Conservation (phyloP, 108 stramenopile genomes). For the Cyclotella kingstonii region DNA sequence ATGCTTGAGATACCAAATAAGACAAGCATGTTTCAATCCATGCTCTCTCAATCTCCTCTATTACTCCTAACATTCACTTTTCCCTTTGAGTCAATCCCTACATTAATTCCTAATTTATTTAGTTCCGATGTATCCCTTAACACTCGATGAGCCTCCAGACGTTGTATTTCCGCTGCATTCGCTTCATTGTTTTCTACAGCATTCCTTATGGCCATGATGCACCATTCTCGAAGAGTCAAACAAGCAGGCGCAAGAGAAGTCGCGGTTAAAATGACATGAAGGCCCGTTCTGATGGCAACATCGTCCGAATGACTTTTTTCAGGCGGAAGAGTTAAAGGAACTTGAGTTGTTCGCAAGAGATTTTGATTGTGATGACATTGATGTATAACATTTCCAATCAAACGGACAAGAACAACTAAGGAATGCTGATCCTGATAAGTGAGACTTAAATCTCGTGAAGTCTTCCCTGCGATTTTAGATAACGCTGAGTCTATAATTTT, state of each 20-base stretch:
- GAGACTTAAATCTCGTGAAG: constrained; percentile 57
- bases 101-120: constrained; percentile 58
- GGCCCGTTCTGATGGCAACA: constrained; percentile 43
- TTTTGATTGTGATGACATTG: constrained; percentile 74
- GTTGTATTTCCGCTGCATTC: constrained; percentile 61
- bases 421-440: constrained; percentile 53
- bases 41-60: too few relatives aligned
- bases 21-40: too few relatives aligned
- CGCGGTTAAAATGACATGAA: constrained; percentile 76
- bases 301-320: not conserved
- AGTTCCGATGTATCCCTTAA: constrained; percentile 62
- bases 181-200: constrained; percentile 62
- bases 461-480: constrained; percentile 42
- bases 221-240: constrained; percentile 85
- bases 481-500: constrained; percentile 55
- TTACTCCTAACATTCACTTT: constrained; percentile 55
- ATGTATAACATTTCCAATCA: constrained; percentile 71
- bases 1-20: too few relatives aligned
- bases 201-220: constrained; percentile 82
- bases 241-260: constrained; percentile 74
- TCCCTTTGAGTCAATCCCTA: constrained; percentile 63
- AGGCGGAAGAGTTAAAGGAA: constrained; percentile 26
- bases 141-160: constrained; percentile 68
- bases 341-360: constrained; percentile 48
- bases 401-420: constrained; percentile 58